Conservation (phyloP, 768 basidiomycete species). For the Boletus insuetus region DNA sequence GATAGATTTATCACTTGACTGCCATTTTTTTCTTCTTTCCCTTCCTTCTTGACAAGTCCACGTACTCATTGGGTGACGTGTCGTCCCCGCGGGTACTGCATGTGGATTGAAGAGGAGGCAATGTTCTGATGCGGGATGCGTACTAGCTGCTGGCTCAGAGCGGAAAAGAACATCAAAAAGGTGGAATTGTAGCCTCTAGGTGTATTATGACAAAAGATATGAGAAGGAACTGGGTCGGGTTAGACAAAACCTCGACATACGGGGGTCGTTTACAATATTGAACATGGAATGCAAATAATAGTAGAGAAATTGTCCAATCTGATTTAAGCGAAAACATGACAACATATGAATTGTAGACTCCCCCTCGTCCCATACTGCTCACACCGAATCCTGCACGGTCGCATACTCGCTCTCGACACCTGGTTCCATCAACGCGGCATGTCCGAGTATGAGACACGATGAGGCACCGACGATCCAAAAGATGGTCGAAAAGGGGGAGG, state of each 20-base stretch:
- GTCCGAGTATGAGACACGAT: slow-evolving; percentile 76
- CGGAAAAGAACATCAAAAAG: neutral
- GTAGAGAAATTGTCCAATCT: neutral
- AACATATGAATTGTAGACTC: too few species aligned
- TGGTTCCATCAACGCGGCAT: slow-evolving; percentile 88
- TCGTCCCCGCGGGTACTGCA: too few species aligned
- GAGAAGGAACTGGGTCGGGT: too few species aligned
- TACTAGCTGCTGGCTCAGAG: neutral
- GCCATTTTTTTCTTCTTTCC: neutral
- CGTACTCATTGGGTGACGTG: neutral
- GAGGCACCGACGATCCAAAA: slow-evolving; percentile 96
- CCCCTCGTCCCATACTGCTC: neutral
- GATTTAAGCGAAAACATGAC: too few species aligned
- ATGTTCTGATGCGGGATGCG: neutral
- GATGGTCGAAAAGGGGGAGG: slow-evolving; percentile 76
- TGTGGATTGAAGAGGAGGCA: neutral
- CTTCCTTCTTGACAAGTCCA: neutral
- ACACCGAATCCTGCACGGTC: slow-evolving; percentile 63
- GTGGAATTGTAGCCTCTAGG: neutral
- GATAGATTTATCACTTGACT: neutral
- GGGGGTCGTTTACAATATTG: neutral
- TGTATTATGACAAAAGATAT: too few species aligned
- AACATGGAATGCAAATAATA: neutral
- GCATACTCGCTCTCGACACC: slow-evolving; percentile 95
- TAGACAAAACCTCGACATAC: too few species aligned